Evolutionary conservation across 352 stramenopile genomes (phyloP).

Genomic region (Elongisporangium anandrum): DNA sequence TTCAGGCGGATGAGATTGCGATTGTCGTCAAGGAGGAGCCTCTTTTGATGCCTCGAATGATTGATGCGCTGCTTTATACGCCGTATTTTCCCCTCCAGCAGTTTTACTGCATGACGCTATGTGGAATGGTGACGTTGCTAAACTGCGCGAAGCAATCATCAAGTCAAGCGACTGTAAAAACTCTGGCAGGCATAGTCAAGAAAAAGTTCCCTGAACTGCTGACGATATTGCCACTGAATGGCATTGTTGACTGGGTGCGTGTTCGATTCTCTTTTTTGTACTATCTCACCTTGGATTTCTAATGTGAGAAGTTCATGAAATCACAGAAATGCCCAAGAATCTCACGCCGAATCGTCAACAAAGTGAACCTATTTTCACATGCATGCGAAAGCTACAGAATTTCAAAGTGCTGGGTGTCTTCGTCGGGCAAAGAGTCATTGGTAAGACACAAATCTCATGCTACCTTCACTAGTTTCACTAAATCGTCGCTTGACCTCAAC

Average conservation of each 20-base stretch:
- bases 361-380: constrained; percentile 16
- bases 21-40: constrained; percentile 22
- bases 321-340: neutral
- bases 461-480: neutral
- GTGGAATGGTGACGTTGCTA: constrained; percentile 31
- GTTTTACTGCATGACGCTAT: constrained; percentile 48
- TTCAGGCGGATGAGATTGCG: constrained; percentile 16
- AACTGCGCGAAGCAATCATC: constrained; percentile 7
- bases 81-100: constrained; percentile 65
- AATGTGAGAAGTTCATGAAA: neutral
- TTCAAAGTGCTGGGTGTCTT: constrained; percentile 26
- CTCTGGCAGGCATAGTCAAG: constrained; percentile 3
- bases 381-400: constrained; percentile 21
- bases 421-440: constrained; percentile 11
- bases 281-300: neutral
- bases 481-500: neutral
- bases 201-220: constrained; percentile 24
- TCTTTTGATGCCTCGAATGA: constrained; percentile 26
- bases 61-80: constrained; percentile 39
- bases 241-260: constrained; percentile 39
- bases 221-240: constrained; percentile 23
- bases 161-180: neutral
- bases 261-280: neutral
- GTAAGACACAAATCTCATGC: constrained; percentile 9
- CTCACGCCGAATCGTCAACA: neutral